These are phyloP conservation scores for Capsicum baccatum DNA, from an alignment of 257 asterid species.

Conservation along the genomic window DNA sequence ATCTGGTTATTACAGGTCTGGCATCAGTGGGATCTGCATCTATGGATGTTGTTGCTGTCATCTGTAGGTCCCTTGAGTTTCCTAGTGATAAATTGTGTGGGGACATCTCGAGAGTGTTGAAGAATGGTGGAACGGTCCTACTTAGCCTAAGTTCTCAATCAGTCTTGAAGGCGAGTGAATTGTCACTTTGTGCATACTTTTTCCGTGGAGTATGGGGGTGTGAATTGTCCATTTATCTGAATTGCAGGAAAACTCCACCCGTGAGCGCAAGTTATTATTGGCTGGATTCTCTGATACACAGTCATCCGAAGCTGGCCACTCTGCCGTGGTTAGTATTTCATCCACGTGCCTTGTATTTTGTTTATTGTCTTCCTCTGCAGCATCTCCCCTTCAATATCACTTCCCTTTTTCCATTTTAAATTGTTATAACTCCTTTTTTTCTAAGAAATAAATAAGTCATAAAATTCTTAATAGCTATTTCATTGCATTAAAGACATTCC, in stretches of 20 bases:
- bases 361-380: neutral
- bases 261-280: slow-evolving; percentile 70
- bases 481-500: neutral
- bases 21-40: slow-evolving; percentile 59
- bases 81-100: slow-evolving; percentile 57
- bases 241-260: slow-evolving; percentile 60
- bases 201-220: neutral
- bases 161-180: slow-evolving; percentile 31
- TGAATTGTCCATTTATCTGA: slow-evolving; percentile 18
- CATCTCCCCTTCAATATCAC: neutral
- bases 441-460: neutral
- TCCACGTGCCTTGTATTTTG: neutral
- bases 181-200: neutral
- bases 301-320: slow-evolving; percentile 49
- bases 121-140: slow-evolving; percentile 71
- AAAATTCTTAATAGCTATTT: neutral
- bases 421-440: neutral
- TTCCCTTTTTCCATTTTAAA: neutral
- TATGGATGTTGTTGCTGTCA: slow-evolving; percentile 50
- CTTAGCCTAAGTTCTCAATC: slow-evolving; percentile 50
- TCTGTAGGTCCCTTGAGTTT: slow-evolving; percentile 58
- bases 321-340: slow-evolving; percentile 58
- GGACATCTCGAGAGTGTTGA: slow-evolving; percentile 60
- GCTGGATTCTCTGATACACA: slow-evolving; percentile 77
- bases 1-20: slow-evolving; percentile 52